phyloP scores from a whole-genome alignment of 345 rosid genomes.

The Acer yangbiense region DNA sequence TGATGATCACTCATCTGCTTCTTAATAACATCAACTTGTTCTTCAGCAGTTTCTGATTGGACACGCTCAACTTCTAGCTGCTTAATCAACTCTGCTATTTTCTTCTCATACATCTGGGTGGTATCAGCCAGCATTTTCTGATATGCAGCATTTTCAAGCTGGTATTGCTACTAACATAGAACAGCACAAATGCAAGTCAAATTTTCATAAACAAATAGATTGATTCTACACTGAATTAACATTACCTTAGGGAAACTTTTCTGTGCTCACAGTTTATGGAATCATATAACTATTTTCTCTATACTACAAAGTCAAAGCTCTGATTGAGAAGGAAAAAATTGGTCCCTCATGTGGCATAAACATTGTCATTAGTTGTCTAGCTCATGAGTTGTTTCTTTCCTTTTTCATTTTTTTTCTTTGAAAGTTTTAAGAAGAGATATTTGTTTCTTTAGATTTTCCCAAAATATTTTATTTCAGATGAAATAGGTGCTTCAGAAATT shows the following conservation, averaged over 20 bases:
- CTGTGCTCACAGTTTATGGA: background rate
- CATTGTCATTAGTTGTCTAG: background rate
- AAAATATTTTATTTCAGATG: background rate
- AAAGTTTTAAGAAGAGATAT: background rate
- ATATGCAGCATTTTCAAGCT: slow-evolving; percentile 63
- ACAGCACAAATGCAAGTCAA: slow-evolving; percentile 21
- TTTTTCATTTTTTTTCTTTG: background rate
- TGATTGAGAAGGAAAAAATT: background rate
- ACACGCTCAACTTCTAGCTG: slow-evolving; percentile 57
- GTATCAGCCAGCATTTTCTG: slow-evolving; percentile 71
- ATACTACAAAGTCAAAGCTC: background rate
- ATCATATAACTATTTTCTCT: background rate
- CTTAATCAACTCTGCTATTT: slow-evolving; percentile 61
- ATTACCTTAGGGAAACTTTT: background rate
- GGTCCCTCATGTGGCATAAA: background rate
- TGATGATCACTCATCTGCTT: slow-evolving; percentile 55
- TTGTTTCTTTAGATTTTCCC: background rate
- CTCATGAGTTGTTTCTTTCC: background rate
- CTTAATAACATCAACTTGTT: slow-evolving; percentile 49
- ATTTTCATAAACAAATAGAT: background rate
- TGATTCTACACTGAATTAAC: background rate
- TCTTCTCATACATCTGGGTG: slow-evolving; percentile 79
- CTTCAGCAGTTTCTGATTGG: slow-evolving; percentile 40
- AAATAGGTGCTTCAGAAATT: background rate
- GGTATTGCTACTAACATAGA: slow-evolving; percentile 61